A percentile compares a stretch with the other conserved stretches of the same genome.
Evolutionary conservation across 2,329 filamentous ascomycete species (phyloP).

Genomic region (Arthrobotrys sphaeroides): DNA sequence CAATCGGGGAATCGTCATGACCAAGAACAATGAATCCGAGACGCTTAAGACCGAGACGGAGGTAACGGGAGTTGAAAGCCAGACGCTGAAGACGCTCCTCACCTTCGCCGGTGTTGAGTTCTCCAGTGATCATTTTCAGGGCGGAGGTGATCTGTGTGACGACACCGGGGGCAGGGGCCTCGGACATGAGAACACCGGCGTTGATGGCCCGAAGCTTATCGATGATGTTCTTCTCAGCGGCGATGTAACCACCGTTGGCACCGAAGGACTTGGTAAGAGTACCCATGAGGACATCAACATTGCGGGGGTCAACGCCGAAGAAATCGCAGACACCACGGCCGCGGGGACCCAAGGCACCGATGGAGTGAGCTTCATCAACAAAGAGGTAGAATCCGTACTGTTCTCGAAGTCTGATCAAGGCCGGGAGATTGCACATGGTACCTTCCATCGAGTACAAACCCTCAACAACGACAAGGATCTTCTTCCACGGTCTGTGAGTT

Average conservation of each 20-base stretch:
- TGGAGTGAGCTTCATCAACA: constrained; percentile 94
- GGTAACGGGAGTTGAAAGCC: constrained; percentile 97
- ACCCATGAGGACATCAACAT: constrained; percentile 97
- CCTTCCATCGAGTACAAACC: constrained; percentile 99
- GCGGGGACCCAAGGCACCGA: constrained; percentile 87
- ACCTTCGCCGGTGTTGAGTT: constrained; percentile 87
- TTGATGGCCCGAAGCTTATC: constrained; percentile 89
- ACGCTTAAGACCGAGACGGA: constrained; percentile 95
- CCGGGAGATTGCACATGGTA: constrained; percentile 97
- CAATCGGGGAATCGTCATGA: constrained; percentile 96
- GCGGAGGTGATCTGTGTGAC: constrained; percentile 89
- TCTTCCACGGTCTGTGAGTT: constrained; percentile 99
- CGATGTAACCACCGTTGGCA: constrained; percentile 95
- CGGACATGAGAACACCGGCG: constrained; percentile 84
- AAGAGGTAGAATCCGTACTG: constrained; percentile 98
- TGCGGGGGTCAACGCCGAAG: constrained; percentile 85
- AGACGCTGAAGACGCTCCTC: constrained; percentile 95
- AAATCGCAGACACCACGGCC: constrained; percentile 97
- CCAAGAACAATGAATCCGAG: constrained; percentile 96
- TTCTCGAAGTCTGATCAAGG: constrained; percentile 83
- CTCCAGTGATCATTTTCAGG: constrained; percentile 86
- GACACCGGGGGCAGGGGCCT: constrained; percentile 86
- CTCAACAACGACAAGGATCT: constrained; percentile 95
- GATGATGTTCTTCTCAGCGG: constrained; percentile 87
- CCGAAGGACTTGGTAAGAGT: constrained; percentile 98